phyloP scores from a whole-genome alignment of 2,329 filamentous ascomycete species.

The Myriosclerotinia scirpicola region DNA sequence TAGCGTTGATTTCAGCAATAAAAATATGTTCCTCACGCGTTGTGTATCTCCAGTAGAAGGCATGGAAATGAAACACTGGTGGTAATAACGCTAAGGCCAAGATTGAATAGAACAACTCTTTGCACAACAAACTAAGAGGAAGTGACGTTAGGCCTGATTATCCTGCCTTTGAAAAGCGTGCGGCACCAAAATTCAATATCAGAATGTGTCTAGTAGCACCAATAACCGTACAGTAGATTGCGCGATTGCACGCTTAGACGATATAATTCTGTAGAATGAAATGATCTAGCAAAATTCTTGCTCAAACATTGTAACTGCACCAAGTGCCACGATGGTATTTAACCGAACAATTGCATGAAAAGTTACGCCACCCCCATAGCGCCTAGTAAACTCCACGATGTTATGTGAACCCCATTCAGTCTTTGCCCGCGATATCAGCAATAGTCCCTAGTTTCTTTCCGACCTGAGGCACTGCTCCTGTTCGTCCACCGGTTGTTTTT shows the following conservation, averaged over 20 bases:
- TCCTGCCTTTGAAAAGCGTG: not conserved
- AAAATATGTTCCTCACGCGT: too few relatives aligned
- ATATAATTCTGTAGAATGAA: not conserved
- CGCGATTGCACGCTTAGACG: not conserved
- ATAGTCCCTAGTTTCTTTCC: slow-evolving; percentile 42
- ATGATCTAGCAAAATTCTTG: not conserved
- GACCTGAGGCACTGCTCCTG: slow-evolving; percentile 35
- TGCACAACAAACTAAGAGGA: not conserved
- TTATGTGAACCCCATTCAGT: slow-evolving; percentile 2
- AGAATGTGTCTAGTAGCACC: not conserved
- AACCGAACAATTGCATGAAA: not conserved
- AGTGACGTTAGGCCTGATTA: too few relatives aligned
- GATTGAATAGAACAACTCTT: not conserved
- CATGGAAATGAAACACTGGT: not conserved
- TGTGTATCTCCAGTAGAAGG: not conserved
- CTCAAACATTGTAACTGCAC: not conserved
- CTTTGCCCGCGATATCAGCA: slow-evolving; percentile 32
- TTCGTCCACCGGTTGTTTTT: slow-evolving; percentile 32
- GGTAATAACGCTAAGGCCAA: not conserved
- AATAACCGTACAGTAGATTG: not conserved
- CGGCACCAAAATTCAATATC: not conserved
- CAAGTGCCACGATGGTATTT: not conserved
- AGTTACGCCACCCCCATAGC: not conserved
- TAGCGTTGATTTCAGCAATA: too few relatives aligned
- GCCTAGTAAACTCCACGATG: slow-evolving; percentile 6